phyloP scores from a whole-genome alignment of 176 grass and related monocot genomes.

The Hsuehochloa calcarea region DNA sequence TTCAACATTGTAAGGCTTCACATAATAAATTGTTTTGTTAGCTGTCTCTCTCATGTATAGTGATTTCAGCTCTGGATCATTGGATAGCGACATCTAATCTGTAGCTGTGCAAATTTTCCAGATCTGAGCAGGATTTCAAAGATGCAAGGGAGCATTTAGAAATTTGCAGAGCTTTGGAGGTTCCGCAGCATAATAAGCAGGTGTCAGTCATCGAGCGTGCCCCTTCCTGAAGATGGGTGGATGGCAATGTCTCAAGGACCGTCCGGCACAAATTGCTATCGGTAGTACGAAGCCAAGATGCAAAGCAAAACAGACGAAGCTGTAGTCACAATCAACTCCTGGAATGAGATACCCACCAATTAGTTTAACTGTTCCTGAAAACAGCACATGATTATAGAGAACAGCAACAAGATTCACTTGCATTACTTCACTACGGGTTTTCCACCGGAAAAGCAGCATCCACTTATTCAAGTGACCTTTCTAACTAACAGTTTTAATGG shows the following conservation, averaged over 20 bases:
- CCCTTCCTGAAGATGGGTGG: background rate
- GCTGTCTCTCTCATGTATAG: background rate
- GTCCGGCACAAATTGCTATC: slow-evolving; percentile 36
- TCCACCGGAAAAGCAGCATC: slow-evolving; percentile 22
- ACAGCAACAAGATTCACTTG: background rate
- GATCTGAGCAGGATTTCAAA: background rate
- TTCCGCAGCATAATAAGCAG: background rate
- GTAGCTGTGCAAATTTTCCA: slow-evolving; percentile 21
- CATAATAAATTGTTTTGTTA: background rate
- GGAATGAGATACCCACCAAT: slow-evolving; percentile 38
- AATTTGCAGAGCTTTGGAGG: background rate
- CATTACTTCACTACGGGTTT: background rate
- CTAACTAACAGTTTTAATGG: background rate
- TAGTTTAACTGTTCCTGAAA: slow-evolving; percentile 6
- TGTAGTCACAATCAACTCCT: slow-evolving; percentile 63
- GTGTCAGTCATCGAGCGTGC: background rate
- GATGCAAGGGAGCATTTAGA: background rate
- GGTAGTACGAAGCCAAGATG: slow-evolving; percentile 55
- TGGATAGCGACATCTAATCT: slow-evolving; percentile 1
- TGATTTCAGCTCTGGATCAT: slow-evolving; percentile 13
- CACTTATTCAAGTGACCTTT: slow-evolving; percentile 1
- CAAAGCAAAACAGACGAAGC: slow-evolving; percentile 49
- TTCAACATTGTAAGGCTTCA: background rate
- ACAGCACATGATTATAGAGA: slow-evolving; percentile 10
- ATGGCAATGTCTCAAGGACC: background rate